Evolutionary conservation across 768 basidiomycete genomes (phyloP).

Genomic region (Kwoniella shandongensis): DNA sequence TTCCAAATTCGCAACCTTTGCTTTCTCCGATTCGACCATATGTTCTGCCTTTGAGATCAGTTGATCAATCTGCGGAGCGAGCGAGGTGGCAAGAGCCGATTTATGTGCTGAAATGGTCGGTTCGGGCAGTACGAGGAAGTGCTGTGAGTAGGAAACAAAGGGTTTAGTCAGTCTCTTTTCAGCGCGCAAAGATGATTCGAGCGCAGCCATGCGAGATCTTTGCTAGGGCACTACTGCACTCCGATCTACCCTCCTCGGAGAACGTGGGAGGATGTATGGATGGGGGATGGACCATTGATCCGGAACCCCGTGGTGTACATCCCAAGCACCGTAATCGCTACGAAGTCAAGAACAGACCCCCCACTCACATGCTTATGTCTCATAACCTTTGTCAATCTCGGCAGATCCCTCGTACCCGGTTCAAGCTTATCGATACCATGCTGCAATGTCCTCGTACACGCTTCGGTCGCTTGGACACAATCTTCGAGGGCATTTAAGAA

Average conservation of each 20-base stretch:
- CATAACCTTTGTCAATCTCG: slow-evolving; percentile 46
- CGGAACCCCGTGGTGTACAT: no score
- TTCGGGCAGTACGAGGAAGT: slow-evolving; percentile 48
- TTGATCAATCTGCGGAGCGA: slow-evolving; percentile 50
- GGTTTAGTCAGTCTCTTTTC: no score
- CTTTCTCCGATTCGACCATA: slow-evolving; percentile 24
- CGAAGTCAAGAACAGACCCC: no score
- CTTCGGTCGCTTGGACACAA: slow-evolving; percentile 43
- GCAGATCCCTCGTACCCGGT: slow-evolving; percentile 43
- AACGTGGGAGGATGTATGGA: no score
- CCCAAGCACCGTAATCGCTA: no score
- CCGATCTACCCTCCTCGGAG: no score
- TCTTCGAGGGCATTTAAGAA: slow-evolving; percentile 45
- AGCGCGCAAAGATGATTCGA: no score
- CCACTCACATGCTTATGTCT: slow-evolving; percentile 47
- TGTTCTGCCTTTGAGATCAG: slow-evolving; percentile 43
- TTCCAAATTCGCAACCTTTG: slow-evolving; percentile 35
- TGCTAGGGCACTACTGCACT: no score
- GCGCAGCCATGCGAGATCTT: no score
- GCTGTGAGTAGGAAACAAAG: slow-evolving; percentile 34
- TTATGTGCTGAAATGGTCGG: slow-evolving; percentile 47
- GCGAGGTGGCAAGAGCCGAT: slow-evolving; percentile 36
- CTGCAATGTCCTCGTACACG: slow-evolving; percentile 24
- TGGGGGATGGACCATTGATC: no score
- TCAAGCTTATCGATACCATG: slow-evolving; percentile 24